Percentiles rank a stretch among this genome's conserved stretches.
phyloP scores from a whole-genome alignment of 345 rosid species.

The Eucalyptus polybractea region DNA sequence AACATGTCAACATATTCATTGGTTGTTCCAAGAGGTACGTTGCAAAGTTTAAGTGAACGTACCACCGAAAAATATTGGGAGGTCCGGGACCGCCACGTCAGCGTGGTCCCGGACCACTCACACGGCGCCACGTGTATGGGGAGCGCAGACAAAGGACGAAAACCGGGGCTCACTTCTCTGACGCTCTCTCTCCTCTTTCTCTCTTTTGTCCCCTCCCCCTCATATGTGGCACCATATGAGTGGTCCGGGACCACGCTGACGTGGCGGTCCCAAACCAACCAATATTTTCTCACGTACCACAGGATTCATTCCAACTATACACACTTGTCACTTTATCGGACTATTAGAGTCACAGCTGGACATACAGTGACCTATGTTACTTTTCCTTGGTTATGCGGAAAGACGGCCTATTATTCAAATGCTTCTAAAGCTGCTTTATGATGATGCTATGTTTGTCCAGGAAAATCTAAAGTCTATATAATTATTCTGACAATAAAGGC shows the following conservation, averaged over 20 bases:
- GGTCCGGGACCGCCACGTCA: too few relatives aligned
- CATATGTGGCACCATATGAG: too few relatives aligned
- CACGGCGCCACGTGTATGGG: too few relatives aligned
- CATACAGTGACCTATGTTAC: background rate
- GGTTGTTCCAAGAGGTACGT: background rate
- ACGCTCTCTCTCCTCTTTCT: too few relatives aligned
- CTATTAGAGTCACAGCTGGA: background rate
- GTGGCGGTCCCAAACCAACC: too few relatives aligned
- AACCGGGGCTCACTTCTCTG: too few relatives aligned
- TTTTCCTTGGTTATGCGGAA: background rate
- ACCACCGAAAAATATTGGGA: too few relatives aligned
- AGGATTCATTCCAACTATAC: background rate
- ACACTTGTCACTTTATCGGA: background rate
- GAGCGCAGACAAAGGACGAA: too few relatives aligned
- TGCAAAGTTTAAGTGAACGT: background rate
- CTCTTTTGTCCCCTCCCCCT: too few relatives aligned
- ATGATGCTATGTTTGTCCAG: background rate
- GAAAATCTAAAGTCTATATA: background rate
- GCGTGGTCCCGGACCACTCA: too few relatives aligned
- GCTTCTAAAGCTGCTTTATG: background rate
- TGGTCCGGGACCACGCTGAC: too few relatives aligned
- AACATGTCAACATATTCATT: background rate
- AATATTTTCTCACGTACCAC: too few relatives aligned
- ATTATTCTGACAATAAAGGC: background rate
- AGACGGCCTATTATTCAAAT: background rate